Evolutionary conservation across 768 basidiomycete genomes (phyloP).

Genomic region (Tephrocybe sp.): DNA sequence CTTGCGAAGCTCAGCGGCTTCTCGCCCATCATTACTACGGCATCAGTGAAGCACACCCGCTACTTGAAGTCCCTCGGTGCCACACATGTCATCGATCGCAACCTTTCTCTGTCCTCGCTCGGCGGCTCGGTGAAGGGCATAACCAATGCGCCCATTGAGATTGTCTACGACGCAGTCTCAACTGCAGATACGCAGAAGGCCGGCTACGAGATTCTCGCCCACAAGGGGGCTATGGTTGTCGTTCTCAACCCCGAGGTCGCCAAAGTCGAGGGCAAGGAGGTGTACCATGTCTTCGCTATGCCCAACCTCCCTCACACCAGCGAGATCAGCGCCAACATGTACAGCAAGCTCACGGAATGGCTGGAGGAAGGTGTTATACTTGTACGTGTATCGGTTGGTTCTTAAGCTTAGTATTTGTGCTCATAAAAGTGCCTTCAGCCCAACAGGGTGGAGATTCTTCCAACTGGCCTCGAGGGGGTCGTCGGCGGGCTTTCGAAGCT

Average conservation of each 20-base stretch:
- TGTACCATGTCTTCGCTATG: slow-evolving; percentile 19
- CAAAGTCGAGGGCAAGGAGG: slow-evolving; percentile 10
- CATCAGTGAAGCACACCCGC: slow-evolving; percentile 24
- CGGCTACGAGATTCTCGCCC: slow-evolving; percentile 33
- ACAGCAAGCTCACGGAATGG: slow-evolving; percentile 23
- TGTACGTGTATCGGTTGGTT: slow-evolving; percentile 20
- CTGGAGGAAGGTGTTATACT: slow-evolving; percentile 34
- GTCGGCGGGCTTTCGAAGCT: slow-evolving; percentile 39
- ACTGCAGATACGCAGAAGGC: slow-evolving; percentile 36
- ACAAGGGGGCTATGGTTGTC: slow-evolving; percentile 34
- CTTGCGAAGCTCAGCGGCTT: slow-evolving; percentile 38
- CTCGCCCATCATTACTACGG: slow-evolving; percentile 36
- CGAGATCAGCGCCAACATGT: slow-evolving; percentile 20
- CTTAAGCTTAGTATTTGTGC: background rate
- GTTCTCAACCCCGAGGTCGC: slow-evolving; percentile 11
- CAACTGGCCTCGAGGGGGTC: slow-evolving; percentile 44
- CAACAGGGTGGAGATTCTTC: slow-evolving; percentile 41
- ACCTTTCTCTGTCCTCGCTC: slow-evolving; percentile 4
- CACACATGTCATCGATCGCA: slow-evolving; percentile 32
- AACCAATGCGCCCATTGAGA: slow-evolving; percentile 16
- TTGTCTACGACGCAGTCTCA: slow-evolving; percentile 30
- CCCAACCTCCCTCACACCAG: slow-evolving; percentile 21
- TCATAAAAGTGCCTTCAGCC: slow-evolving; percentile 31
- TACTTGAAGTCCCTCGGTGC: slow-evolving; percentile 36
- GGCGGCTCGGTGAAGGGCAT: slow-evolving; percentile 8